A percentile compares a stretch with the other conserved stretches of the same genome.
Evolutionary conservation across 148 eudicot genomes (phyloP).

Genomic region (Cornus suecica): DNA sequence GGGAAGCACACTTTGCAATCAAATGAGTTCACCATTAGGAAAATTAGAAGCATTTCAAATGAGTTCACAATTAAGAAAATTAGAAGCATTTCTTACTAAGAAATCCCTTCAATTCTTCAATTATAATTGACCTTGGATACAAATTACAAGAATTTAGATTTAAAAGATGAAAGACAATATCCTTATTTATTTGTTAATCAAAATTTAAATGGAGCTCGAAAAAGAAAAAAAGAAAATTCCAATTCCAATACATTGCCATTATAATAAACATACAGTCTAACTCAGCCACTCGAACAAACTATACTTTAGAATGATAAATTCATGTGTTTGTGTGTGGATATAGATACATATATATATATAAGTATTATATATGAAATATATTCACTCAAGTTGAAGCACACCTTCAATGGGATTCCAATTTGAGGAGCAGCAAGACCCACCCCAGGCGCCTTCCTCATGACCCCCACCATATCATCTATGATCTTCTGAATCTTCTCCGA

Average conservation of each 20-base stretch:
- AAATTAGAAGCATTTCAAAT: not conserved
- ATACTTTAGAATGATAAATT: not conserved
- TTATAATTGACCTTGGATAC: too few relatives aligned
- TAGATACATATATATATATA: too few relatives aligned
- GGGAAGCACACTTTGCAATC: too few relatives aligned
- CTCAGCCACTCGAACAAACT: not conserved
- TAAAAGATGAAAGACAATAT: too few relatives aligned
- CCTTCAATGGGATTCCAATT: slow-evolving; percentile 89
- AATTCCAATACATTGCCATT: not conserved
- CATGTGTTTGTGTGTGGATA: not conserved
- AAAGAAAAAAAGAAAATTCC: too few relatives aligned
- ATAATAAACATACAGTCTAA: too few relatives aligned
- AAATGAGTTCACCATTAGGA: not conserved
- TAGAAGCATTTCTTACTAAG: not conserved
- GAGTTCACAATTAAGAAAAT: not conserved
- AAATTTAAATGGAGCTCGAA: too few relatives aligned
- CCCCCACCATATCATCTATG: slow-evolving; percentile 77
- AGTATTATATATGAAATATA: not conserved
- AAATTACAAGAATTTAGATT: too few relatives aligned
- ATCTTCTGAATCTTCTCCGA: slow-evolving; percentile 75
- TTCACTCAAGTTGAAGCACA: slow-evolving; percentile 15
- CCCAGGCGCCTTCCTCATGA: slow-evolving; percentile 90
- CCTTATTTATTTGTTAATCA: too few relatives aligned
- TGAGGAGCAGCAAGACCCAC: slow-evolving; percentile 99
- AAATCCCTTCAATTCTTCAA: too few relatives aligned